A percentile compares a stretch with the other conserved stretches of the same genome.
These are phyloP conservation scores for Elsinoe australis DNA, from an alignment of 2,329 filamentous ascomycete species.

Conservation along the genomic window DNA sequence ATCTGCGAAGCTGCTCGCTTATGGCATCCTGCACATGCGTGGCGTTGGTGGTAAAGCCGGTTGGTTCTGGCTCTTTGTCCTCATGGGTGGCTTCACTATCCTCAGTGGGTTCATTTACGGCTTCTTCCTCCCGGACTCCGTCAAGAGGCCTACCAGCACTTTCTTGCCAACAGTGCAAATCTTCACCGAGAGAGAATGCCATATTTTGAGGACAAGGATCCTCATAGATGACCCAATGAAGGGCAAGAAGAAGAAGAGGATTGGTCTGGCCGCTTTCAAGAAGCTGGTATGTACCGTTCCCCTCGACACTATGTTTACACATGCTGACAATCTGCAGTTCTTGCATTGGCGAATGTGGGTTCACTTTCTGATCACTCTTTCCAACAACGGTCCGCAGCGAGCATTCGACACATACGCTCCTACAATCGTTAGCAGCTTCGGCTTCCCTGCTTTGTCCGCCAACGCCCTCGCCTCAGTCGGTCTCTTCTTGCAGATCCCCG, in stretches of 20 bases:
- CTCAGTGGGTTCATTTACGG: slow-evolving; percentile 25
- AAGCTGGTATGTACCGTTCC: slow-evolving; percentile 20
- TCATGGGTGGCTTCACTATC: slow-evolving; percentile 20
- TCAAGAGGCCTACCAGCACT: slow-evolving; percentile 26
- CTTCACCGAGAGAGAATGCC: slow-evolving; percentile 28
- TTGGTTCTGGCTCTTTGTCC: slow-evolving; percentile 22
- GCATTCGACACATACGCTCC: slow-evolving; percentile 31
- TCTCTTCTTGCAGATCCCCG: slow-evolving; percentile 38
- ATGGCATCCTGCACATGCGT: slow-evolving; percentile 21
- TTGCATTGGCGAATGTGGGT: slow-evolving; percentile 30
- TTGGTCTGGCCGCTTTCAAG: slow-evolving; percentile 28
- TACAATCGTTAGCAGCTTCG: slow-evolving; percentile 26
- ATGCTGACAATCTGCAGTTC: slow-evolving; percentile 31
- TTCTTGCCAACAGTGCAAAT: slow-evolving; percentile 24
- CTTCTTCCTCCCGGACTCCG: slow-evolving; percentile 28
- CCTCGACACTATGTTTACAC: background rate
- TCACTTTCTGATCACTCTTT: slow-evolving; percentile 30
- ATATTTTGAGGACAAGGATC: slow-evolving; percentile 27
- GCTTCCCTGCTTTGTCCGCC: slow-evolving; percentile 26
- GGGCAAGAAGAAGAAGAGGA: slow-evolving; percentile 27
- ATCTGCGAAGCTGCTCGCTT: slow-evolving; percentile 28
- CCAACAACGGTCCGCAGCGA: slow-evolving; percentile 28
- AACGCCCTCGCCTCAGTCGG: slow-evolving; percentile 32
- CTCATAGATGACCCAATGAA: slow-evolving; percentile 29
- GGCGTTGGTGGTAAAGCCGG: slow-evolving; percentile 19